Base-by-base conservation (phyloP, 495 filamentous ascomycete species). In the Penicillium mononematosum region DNA sequence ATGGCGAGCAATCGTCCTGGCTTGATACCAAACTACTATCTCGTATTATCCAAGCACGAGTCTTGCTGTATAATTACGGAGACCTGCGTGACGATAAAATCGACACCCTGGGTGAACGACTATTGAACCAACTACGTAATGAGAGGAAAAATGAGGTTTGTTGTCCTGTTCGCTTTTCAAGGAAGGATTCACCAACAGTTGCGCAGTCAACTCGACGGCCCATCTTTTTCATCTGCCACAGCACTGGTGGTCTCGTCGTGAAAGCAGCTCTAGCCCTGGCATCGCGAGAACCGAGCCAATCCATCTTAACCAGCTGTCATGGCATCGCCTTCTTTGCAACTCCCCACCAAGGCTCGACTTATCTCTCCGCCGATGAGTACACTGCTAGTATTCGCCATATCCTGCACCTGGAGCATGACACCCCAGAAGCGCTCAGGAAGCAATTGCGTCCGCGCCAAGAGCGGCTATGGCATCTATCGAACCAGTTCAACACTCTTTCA, bases 291-390 rank as follows among this genome's bases (percentile, higher is more conserved):
- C 61, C 62, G 65, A 72, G 42, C 43, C 61, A 59, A 65, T 74
- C 75, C 5, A 74, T 87, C 12, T 72, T 79, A 31, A 76, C 75
- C 31, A 80, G 78, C 60, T 87, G 83, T 58, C 78, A 86, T 64
- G 83, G 84, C 2, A 80, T 87, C 22, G 80, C 79, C 0, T 88
- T 88, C 45, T 58, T 72, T 70, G 82, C 78, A 16, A 85, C 83
- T 1, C 84, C 85, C 1, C 84, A 88, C 58, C 82, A 80, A 41
- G 85, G 85, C 5, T 87, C 84, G 1, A 88, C 81, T 25, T 86
- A 86, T 58, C 74, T 87, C 45, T 85, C 84, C 4, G 81, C 81
- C 58, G 71, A 75, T 0, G 76, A 80, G 55, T 83, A 84, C 54
- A 74, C 73, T 19, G 68, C 75, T 20, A 85, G 79, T 58, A 82